Evolutionary conservation across 2,329 filamentous ascomycete genomes (phyloP).

Genomic region (Acrocalymma vagum): DNA sequence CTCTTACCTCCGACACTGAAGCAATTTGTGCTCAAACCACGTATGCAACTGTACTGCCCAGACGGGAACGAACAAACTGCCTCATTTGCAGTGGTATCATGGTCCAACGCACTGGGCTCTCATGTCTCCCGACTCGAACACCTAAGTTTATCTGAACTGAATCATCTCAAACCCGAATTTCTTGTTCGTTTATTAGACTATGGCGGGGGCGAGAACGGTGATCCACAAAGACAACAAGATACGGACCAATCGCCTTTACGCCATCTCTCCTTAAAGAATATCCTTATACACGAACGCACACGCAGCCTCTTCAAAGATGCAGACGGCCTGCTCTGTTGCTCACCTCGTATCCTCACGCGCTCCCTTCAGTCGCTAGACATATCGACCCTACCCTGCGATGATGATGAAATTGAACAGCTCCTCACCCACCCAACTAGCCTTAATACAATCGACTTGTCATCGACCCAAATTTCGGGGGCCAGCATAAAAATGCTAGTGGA

Average conservation of each 20-base stretch:
- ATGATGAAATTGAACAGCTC: constrained; percentile 42
- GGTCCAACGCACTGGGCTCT: constrained; percentile 3
- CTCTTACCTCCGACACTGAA: constrained; percentile 26
- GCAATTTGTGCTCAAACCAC: constrained; percentile 17
- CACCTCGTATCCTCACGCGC: constrained; percentile 32
- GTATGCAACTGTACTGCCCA: neutral
- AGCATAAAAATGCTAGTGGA: constrained; percentile 49
- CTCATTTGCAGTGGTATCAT: neutral
- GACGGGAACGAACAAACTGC: neutral
- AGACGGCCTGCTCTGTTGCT: constrained; percentile 17
- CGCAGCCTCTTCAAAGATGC: constrained; percentile 9
- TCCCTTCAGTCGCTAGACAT: constrained; percentile 25
- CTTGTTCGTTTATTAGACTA: constrained; percentile 24
- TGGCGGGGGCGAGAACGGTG: constrained; percentile 1
- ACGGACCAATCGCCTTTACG: constrained; percentile 6
- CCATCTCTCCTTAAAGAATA: constrained; percentile 9
- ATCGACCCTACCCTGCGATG: constrained; percentile 26
- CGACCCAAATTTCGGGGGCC: constrained; percentile 50
- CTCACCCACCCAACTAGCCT: constrained; percentile 25
- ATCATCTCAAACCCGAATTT: constrained; percentile 4
- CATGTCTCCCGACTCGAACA: constrained; percentile 23
- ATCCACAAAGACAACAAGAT: neutral
- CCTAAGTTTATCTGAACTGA: constrained; percentile 23
- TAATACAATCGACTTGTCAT: constrained; percentile 43
- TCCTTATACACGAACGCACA: constrained; percentile 1